phyloP scores from a whole-genome alignment of 2,329 filamentous ascomycete genomes.

The Aspergillus sp. region DNA sequence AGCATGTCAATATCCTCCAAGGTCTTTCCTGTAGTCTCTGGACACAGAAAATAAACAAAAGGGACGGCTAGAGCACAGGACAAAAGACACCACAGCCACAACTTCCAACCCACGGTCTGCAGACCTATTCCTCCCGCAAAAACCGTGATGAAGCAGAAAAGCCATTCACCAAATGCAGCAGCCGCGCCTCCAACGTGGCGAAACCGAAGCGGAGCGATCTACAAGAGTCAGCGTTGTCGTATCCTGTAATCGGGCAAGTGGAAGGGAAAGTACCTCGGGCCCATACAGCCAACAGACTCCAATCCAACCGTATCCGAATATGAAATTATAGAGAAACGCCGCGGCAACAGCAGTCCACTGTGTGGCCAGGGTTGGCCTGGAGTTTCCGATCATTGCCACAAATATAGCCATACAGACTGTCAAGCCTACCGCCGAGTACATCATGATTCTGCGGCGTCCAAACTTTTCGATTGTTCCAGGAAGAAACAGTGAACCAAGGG shows the following conservation, averaged over 20 bases:
- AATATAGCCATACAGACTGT: neutral
- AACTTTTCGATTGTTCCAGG: neutral
- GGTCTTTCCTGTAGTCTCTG: neutral
- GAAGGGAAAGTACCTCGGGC: neutral
- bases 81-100: conserved; percentile 1
- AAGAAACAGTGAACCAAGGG: neutral
- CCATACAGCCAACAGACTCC: neutral
- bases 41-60: conserved; percentile 1
- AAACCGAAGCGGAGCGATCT: neutral
- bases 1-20: conserved; percentile 1
- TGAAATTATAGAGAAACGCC: neutral
- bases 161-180: neutral
- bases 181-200: conserved; percentile 1
- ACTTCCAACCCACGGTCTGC: conserved; percentile 4
- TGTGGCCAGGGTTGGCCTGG: neutral
- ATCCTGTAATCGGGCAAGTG: neutral
- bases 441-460: neutral
- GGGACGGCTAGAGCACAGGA: neutral
- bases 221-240: neutral
- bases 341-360: neutral
- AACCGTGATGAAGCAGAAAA: conserved; percentile 1
- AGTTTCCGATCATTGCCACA: neutral
- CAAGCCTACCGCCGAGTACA: neutral
- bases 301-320: conserved; percentile 5
- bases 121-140: neutral